Evolutionary conservation across 139 green algal genomes (phyloP).

Genomic region (Chlamydomonas sphaeroides): DNA sequence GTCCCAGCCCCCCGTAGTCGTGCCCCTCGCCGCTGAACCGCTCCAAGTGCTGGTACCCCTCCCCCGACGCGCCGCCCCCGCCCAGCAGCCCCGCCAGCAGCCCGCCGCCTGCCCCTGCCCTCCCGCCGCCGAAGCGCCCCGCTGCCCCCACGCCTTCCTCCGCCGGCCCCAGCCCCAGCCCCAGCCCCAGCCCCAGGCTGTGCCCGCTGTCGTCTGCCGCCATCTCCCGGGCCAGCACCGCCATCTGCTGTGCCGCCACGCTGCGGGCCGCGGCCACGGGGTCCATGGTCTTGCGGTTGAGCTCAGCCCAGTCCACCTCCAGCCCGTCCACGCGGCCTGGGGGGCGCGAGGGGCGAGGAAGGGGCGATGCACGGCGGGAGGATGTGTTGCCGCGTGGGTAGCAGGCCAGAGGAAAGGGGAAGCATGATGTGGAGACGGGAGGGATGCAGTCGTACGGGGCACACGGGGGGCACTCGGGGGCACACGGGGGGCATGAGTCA

Average conservation of each 20-base stretch:
- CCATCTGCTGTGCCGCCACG: slow-evolving; percentile 68
- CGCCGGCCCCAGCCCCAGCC: not conserved
- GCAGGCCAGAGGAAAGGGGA: too few relatives aligned
- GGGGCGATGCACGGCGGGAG: too few relatives aligned
- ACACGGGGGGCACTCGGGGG: too few relatives aligned
- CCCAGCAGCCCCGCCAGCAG: not conserved
- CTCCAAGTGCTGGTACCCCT: too few relatives aligned
- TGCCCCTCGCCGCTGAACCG: not conserved
- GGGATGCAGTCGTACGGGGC: too few relatives aligned
- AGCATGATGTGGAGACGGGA: too few relatives aligned
- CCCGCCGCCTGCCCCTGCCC: too few relatives aligned
- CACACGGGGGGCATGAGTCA: too few relatives aligned
- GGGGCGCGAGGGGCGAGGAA: not conserved
- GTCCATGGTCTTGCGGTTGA: slow-evolving; percentile 68
- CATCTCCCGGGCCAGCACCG: slow-evolving; percentile 52
- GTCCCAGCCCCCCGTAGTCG: not conserved
- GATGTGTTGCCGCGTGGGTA: too few relatives aligned
- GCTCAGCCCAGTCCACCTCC: slow-evolving; percentile 42
- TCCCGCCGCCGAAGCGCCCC: not conserved
- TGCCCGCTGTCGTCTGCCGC: not conserved
- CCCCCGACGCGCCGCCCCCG: too few relatives aligned
- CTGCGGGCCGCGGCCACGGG: slow-evolving; percentile 41
- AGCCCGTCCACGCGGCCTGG: slow-evolving; percentile 15
- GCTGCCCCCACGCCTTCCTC: not conserved
- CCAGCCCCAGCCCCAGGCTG: too few relatives aligned